These are phyloP conservation scores for Canariomyces notabilis DNA, from an alignment of 2,329 filamentous ascomycete genomes.

Conservation along the genomic window DNA sequence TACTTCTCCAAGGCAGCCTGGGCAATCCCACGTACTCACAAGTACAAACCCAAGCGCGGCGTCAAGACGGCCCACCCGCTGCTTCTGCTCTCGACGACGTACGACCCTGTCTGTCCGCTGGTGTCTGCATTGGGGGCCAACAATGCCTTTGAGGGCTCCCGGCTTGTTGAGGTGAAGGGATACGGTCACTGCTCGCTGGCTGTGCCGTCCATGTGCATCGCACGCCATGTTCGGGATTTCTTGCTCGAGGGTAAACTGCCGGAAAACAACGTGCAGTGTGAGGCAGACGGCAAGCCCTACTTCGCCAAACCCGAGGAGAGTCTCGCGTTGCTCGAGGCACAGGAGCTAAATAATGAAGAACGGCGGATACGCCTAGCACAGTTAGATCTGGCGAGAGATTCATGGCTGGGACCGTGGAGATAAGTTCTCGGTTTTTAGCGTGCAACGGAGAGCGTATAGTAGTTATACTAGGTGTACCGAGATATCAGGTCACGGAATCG, in stretches of 20 bases:
- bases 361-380: constrained; percentile 14
- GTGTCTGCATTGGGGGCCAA: constrained; percentile 35
- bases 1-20: constrained; percentile 31
- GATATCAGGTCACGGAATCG: no score
- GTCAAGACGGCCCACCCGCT: constrained; percentile 45
- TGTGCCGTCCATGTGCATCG: constrained; percentile 34
- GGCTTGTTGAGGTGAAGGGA: constrained; percentile 37
- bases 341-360: constrained; percentile 7
- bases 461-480: no score
- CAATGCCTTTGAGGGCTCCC: constrained; percentile 33
- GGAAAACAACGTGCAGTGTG: constrained; percentile 31
- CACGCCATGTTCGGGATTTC: constrained; percentile 33
- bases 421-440: no score
- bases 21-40: constrained; percentile 28
- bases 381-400: constrained; percentile 15
- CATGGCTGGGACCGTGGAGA: constrained; percentile 7
- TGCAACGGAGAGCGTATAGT: no score
- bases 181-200: constrained; percentile 41
- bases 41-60: constrained; percentile 25
- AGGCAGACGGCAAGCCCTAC: constrained; percentile 34
- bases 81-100: constrained; percentile 50
- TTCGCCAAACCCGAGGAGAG: constrained; percentile 30
- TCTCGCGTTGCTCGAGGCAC: background rate
- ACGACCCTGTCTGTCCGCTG: constrained; percentile 52
- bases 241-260: constrained; percentile 37